Evolutionary conservation across 805 yeast species (phyloP), one percentile per base, ranked within the genome.

Genomic region (Candida boleticola): DNA sequence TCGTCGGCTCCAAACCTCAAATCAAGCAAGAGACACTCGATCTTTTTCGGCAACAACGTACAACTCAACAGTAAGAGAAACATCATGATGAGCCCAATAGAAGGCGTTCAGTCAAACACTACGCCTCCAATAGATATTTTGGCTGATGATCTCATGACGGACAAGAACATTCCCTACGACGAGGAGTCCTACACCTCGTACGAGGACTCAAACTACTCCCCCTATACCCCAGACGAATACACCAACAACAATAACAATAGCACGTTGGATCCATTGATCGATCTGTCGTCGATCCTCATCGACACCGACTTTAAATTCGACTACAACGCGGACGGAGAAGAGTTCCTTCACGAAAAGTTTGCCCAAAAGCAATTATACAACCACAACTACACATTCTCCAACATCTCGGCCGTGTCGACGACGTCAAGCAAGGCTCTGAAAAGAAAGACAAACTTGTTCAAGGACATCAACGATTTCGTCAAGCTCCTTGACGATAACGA

Each of bases 1-100:
- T 48, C 56, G 3, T 55, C 60, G 36, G 55, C 55, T 3, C 60
- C 61, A 4, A 54, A 51, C 34, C 50, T 59, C 36, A 45, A 42
- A 10, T 5, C 20, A 19, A 31, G 13, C 21, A 31, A 31, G 21
- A 31, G 35, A 17, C 35, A 31, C 13, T 31, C 35, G 7, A 19
- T 31, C 20, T 36, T 46, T 22, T 21, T 19, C 4, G 40, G 36
- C 17, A 27, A 21, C 23, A 17, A 22, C 29, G 20, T 18, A 6
- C n/a, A n/a, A n/a, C 14, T 13, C 25, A 45, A 45, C 23, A 11
- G 27, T 7, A 23, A 23, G 11, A 34, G 52, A 23, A 40, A 33
- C 30, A 45, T 49, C 20, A 37, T 46, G 38, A 39, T 43, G 17
- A 11, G 19, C 29, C 21, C 31, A 16, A 25, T 19, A 17, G 9